Evolutionary conservation across 495 filamentous ascomycete genomes (phyloP).

Genomic region (Haplographium delicatum): DNA sequence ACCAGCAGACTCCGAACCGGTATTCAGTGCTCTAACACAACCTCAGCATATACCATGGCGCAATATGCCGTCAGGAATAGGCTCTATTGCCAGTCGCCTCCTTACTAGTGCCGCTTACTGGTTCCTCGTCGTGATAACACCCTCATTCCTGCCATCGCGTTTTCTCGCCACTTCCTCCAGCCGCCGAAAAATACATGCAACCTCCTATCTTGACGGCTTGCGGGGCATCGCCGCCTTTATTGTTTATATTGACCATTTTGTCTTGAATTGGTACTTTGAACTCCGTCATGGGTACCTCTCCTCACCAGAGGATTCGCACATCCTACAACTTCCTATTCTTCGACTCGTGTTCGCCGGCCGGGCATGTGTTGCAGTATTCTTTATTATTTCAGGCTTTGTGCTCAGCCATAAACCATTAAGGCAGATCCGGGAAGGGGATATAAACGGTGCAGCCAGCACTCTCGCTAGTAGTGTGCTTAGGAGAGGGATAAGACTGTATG

Average conservation of each 20-base stretch:
- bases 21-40: background rate
- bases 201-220: conserved; percentile 49
- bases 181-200: conserved; percentile 31
- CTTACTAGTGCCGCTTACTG: background rate
- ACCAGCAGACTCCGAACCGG: background rate
- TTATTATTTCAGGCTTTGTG: conserved; percentile 66
- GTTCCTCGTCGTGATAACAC: conserved; percentile 5
- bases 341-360: conserved; percentile 57
- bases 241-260: conserved; percentile 43
- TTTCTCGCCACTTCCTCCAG: background rate
- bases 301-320: conserved; percentile 31
- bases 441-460: conserved; percentile 24
- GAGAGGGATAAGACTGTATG: conserved; percentile 54
- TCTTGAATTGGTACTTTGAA: conserved; percentile 25
- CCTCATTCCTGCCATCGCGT: conserved; percentile 8
- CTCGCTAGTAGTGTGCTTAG: conserved; percentile 58
- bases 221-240: conserved; percentile 48
- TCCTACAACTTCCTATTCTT: conserved; percentile 56
- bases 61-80: conserved; percentile 1
- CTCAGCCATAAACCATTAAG: conserved; percentile 57
- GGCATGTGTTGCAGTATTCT: conserved; percentile 67
- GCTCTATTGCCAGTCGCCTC: background rate
- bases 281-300: conserved; percentile 36
- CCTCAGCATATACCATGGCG: background rate
- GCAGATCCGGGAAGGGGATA: conserved; percentile 40